Evolutionary conservation across 1,284 basidiomycete species (phyloP).

Genomic region (Ceratobasidium sp.): DNA sequence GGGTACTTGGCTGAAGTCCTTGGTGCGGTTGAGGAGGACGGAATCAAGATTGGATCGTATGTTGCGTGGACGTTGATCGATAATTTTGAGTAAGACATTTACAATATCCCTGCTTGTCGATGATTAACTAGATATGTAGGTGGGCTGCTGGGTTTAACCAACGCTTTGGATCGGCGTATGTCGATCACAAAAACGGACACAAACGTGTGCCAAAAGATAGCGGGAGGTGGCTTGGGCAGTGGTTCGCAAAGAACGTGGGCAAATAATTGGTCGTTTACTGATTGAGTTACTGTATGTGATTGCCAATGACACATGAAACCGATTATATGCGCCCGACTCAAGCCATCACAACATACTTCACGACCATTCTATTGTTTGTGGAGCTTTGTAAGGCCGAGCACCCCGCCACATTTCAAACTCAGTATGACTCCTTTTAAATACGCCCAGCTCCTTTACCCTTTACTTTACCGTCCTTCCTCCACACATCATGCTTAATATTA

Average conservation of each 20-base stretch:
- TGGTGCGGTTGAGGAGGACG: conserved; percentile 65
- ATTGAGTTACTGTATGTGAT: no score
- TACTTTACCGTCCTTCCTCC: no score
- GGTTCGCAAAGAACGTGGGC: conserved; percentile 5
- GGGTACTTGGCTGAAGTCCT: conserved; percentile 66
- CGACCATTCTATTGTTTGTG: no score
- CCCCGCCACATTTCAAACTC: no score
- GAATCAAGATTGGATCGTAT: conserved; percentile 69
- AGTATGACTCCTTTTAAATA: no score
- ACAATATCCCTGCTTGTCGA: not conserved
- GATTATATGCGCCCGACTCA: no score
- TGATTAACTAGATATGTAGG: conserved; percentile 46
- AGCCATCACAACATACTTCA: no score
- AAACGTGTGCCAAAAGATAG: conserved; percentile 67
- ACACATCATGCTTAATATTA: not conserved
- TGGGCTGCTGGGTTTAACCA: conserved; percentile 67
- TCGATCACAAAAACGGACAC: conserved; percentile 68
- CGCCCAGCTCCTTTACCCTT: no score
- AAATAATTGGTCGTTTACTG: conserved; percentile 17
- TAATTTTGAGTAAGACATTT: conserved; percentile 78
- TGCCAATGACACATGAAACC: no score
- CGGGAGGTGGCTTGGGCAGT: conserved; percentile 11
- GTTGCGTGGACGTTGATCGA: conserved; percentile 76
- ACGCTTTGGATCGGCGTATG: conserved; percentile 68
- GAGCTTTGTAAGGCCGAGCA: no score